A percentile compares a stretch with the other conserved stretches of the same genome.
Conservation (phyloP, 2,329 filamentous ascomycete species). For the Penicillium sp. region DNA sequence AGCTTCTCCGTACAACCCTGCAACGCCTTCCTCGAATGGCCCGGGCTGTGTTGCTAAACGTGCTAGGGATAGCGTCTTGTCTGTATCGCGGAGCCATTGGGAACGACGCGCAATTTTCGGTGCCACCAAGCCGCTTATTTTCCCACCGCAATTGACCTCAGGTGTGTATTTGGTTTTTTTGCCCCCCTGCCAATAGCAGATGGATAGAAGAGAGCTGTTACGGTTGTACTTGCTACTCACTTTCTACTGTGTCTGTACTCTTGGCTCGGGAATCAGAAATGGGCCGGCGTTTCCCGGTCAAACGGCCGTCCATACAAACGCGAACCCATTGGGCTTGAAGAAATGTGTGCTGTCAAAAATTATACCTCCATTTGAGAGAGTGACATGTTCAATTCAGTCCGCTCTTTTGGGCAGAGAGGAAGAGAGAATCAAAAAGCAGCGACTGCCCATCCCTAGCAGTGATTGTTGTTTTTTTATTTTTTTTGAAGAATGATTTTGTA, state of each 20-base stretch:
- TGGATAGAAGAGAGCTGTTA: neutral
- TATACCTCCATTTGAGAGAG: neutral
- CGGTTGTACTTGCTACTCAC: neutral
- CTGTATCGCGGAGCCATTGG: neutral
- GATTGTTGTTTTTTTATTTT: too few relatives aligned
- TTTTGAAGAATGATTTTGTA: neutral
- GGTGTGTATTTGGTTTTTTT: neutral
- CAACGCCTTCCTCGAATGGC: neutral
- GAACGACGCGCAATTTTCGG: slow-evolving; percentile 7
- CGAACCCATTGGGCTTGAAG: slow-evolving; percentile 4
- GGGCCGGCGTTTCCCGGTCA: slow-evolving; percentile 21
- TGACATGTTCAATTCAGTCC: neutral
- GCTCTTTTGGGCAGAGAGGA: neutral
- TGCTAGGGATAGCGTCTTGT: slow-evolving; percentile 8
- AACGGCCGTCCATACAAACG: slow-evolving; percentile 24
- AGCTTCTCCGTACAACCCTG: slow-evolving; percentile 13
- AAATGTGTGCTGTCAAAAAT: neutral
- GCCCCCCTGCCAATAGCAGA: neutral
- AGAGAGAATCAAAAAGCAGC: neutral
- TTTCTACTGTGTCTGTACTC: neutral
- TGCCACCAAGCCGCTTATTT: slow-evolving; percentile 5
- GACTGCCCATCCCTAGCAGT: neutral
- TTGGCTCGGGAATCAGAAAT: slow-evolving; percentile 6
- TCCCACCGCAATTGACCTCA: neutral
- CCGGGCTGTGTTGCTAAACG: neutral